A percentile compares a stretch with the other conserved stretches of the same genome.
Conservation (phyloP, 192 early-diverging fungal genomes). For the Backusella westeae region DNA sequence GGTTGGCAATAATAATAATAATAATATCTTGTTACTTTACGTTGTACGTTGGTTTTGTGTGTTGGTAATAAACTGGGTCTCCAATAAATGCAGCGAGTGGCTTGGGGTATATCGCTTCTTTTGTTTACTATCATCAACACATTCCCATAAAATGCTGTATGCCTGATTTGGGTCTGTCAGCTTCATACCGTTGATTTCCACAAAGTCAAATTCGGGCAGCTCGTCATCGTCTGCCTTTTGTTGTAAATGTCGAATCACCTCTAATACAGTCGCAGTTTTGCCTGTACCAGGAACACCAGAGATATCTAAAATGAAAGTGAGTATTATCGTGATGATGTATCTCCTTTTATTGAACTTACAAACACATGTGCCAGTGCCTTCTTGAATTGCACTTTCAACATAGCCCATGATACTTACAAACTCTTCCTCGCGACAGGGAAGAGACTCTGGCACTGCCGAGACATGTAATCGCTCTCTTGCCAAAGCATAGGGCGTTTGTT, state of each 20-base stretch:
- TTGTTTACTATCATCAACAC: slow-evolving; percentile 38
- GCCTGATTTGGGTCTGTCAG: slow-evolving; percentile 89
- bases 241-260: slow-evolving; percentile 75
- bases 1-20: slow-evolving; percentile 14
- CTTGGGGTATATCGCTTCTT: slow-evolving; percentile 61
- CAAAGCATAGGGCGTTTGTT: slow-evolving; percentile 50
- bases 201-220: slow-evolving; percentile 76
- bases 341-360: slow-evolving; percentile 48
- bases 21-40: slow-evolving; percentile 20
- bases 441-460: slow-evolving; percentile 80
- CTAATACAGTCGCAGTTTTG: slow-evolving; percentile 93
- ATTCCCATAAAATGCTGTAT: slow-evolving; percentile 82
- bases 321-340: too few species aligned
- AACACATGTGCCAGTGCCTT: slow-evolving; percentile 81
- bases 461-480: slow-evolving; percentile 85
- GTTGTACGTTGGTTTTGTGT: slow-evolving; percentile 20
- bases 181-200: slow-evolving; percentile 98
- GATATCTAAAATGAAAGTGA: slow-evolving; percentile 57
- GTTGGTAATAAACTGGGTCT: slow-evolving; percentile 63
- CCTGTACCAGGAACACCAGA: slow-evolving; percentile 97
- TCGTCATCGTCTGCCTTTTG: slow-evolving; percentile 57
- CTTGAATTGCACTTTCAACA: slow-evolving; percentile 76
- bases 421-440: slow-evolving; percentile 95
- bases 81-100: slow-evolving; percentile 78
- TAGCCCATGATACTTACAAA: slow-evolving; percentile 78